phyloP scores from a whole-genome alignment of 495 filamentous ascomycete genomes.

The Xylaria cubensis region DNA sequence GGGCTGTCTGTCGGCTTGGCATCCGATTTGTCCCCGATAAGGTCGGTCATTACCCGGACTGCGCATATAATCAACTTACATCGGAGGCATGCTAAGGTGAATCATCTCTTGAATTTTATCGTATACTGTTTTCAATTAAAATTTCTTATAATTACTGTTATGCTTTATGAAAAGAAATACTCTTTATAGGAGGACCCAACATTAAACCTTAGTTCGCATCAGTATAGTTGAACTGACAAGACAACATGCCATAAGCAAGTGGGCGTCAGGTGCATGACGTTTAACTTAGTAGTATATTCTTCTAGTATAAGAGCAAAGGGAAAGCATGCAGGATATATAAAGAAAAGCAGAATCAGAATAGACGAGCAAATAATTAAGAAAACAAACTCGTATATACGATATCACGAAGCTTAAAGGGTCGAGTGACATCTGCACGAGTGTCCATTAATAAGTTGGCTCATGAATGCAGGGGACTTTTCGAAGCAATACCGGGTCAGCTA shows the following conservation, averaged over 20 bases:
- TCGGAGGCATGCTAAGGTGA: not conserved
- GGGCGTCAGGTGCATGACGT: too few species aligned
- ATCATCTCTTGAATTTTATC: not conserved
- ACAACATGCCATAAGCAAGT: too few species aligned
- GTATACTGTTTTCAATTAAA: too few species aligned
- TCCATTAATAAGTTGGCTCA: not conserved
- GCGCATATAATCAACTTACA: not conserved
- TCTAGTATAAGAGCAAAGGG: not conserved
- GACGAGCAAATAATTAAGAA: not conserved
- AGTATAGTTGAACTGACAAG: not conserved
- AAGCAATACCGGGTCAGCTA: not conserved
- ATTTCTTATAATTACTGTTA: too few species aligned
- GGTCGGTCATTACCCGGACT: constrained; percentile 12
- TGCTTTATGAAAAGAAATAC: too few species aligned
- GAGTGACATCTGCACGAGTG: not conserved
- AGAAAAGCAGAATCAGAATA: not conserved
- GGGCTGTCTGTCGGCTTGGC: constrained; percentile 24
- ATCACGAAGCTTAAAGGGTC: not conserved
- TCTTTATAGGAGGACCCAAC: not conserved
- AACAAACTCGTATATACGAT: not conserved
- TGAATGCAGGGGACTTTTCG: not conserved
- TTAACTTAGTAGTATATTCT: too few species aligned
- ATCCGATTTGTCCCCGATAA: constrained; percentile 25
- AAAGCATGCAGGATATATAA: not conserved
- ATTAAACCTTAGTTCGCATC: not conserved